phyloP scores from a whole-genome alignment of 169 alveolate species.

The Plasmodium billcollinsi region DNA sequence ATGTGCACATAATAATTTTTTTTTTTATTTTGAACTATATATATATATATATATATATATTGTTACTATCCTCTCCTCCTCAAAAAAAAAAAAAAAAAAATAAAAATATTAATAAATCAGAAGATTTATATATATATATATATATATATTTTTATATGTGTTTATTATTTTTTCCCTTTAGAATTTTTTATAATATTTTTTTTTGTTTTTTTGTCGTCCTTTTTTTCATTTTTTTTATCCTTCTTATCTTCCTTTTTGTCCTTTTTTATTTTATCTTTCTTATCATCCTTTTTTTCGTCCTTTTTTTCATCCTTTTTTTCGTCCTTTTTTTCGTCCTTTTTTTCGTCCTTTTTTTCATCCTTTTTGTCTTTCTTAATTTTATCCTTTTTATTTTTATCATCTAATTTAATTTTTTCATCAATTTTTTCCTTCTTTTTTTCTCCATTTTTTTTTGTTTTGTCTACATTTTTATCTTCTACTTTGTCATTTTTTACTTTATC shows the following conservation, averaged over 20 bases:
- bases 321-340: slow-evolving; percentile 16
- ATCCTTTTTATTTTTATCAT: slow-evolving; percentile 8
- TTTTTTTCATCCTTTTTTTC: slow-evolving; percentile 12
- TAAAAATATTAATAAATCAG: too few species aligned
- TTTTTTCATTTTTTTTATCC: slow-evolving; percentile 28
- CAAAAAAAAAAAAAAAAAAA: too few species aligned
- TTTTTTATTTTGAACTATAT: too few species aligned
- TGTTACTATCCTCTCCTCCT: too few species aligned
- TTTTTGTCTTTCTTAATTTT: slow-evolving; percentile 1
- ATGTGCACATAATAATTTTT: too few species aligned
- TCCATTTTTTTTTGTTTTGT: slow-evolving; percentile 14
- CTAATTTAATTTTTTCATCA: slow-evolving; percentile 10
- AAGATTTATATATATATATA: not conserved
- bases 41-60: too few species aligned
- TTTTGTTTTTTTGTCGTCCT: slow-evolving; percentile 13
- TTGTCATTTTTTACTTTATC: slow-evolving; percentile 37
- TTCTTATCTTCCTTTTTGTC: slow-evolving; percentile 41
- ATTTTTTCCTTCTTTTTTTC: slow-evolving; percentile 8
- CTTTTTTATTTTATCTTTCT: slow-evolving; percentile 2
- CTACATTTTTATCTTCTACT: not conserved
- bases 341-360: slow-evolving; percentile 26
- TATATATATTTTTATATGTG: slow-evolving; percentile 1
- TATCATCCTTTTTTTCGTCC: slow-evolving; percentile 12
- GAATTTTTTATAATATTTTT: slow-evolving; percentile 7
- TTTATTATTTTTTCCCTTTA: slow-evolving; percentile 12